Base-by-base conservation (phyloP, 106 monocot species). In the Cymbidium sinense region DNA sequence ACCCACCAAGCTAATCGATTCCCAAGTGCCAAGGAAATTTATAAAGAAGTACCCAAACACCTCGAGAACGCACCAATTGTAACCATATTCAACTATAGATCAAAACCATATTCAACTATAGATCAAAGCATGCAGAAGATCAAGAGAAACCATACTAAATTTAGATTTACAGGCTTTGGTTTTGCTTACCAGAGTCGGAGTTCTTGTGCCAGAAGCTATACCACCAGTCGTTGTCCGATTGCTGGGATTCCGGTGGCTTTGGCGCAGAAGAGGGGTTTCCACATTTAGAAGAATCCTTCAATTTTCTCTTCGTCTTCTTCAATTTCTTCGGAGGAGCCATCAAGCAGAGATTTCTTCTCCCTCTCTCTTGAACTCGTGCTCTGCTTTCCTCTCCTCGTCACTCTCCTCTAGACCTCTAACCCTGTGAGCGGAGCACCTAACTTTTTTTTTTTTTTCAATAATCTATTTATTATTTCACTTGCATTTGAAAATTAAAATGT, bases 251-350 rank as follows among this genome's bases (percentile, higher is more conserved):
- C 20, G 74, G 9, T 0, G 73, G 77, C 33, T 54, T 79, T 19
- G 75, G 58, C 23, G 21, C 75, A 10, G 81, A 50, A 70, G 62
- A 76, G 0, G 77, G 20, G n/a, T 29, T 44, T 67, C 79, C 74
- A 33, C 51, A 18, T 52, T 74, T 79, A 37, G 65, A 21, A 0
- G 81, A 50, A 41, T 84, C 81, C 82, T 84, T 87, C 23, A 55
- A 31, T 36, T 85, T 88, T 44, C 80, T 76, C 70, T 88, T 88
- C 4, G 43, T 13, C 58, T 88, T 88, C 85, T 88, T 88, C 76
- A 81, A 75, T 70, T 85, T 88, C 79, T 88, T 88, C 76, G 65
- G 79, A 31, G 85, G 88, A 75, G 82, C 81, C 88, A 87, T 87
- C 55, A 75, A 75, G 25, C 23, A 7, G 7, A 7, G 61, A 61